Evolutionary conservation across 805 yeast genomes (phyloP), one percentile per base, ranked within the genome.

Genomic region (Candida nanaspora): DNA sequence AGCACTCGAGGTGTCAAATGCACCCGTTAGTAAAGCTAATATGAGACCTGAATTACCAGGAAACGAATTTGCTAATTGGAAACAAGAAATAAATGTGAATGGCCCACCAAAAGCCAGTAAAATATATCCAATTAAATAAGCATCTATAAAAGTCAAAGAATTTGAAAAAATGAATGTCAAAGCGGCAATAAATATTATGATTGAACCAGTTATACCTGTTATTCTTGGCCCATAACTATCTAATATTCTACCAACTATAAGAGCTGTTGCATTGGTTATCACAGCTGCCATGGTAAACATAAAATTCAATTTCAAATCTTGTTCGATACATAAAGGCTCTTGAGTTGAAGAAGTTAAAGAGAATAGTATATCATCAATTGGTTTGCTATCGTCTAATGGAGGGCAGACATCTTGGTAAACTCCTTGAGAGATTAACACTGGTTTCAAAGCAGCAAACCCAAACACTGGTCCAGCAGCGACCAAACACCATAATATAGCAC

Each of bases 361-460:
- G 3, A 21, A 10, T 10, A 16, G 3, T 15, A n/a, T 8, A 9
- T 16, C n/a, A 9, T 34, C 29, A n/a, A 11, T 10, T n/a, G n/a
- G n/a, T n/a, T n/a, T n/a, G n/a, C n/a, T n/a, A n/a, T n/a, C n/a
- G n/a, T n/a, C n/a, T 6, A 41, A 19, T 2, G 59, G 54, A 3
- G 66, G 56, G 56, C 97, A 89, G 7, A 66, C 55, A 2, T 79
- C 74, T 20, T 70, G 60, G 53, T 89, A 91, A 3, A 89, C 82
- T 3, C 91, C 88, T 55, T 91, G 89, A 9, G 69, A 58, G 16
- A 87, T 72, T 34, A 91, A 63, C 10, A 89, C 76, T 6, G 95
- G 94, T 56, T 91, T 91, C 41, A 89, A 66, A 3, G 98, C 97
- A 20, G 97, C 96, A 66, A 89, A 89, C 4, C 98, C 98, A 69